A percentile compares a stretch with the other conserved stretches of the same genome.
Conservation (phyloP, 148 eudicot genomes). For the Fallopia convolvulus region DNA sequence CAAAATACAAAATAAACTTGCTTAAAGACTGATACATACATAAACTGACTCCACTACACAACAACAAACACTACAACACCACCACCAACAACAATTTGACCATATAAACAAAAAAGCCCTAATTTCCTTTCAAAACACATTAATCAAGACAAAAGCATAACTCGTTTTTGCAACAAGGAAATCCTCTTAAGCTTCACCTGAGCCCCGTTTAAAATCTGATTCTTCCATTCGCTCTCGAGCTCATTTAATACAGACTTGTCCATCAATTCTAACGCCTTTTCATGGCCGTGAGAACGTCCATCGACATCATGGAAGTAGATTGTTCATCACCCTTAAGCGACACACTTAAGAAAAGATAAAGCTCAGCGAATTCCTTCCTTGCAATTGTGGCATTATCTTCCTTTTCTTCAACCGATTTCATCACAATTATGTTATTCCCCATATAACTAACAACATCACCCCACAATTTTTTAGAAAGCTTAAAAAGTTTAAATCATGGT, state of each 20-base stretch:
- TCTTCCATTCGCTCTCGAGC: slow-evolving; percentile 37
- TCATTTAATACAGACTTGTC: slow-evolving; percentile 21
- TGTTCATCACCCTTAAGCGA: not conserved
- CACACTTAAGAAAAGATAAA: slow-evolving; percentile 14
- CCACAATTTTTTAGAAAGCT: slow-evolving; percentile 46
- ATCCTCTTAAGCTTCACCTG: slow-evolving; percentile 17
- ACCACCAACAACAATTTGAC: no score
- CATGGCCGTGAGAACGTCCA: not conserved
- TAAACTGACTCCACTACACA: no score
- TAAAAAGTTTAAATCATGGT: slow-evolving; percentile 37
- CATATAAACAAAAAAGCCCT: not conserved
- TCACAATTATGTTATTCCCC: not conserved
- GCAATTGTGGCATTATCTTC: not conserved
- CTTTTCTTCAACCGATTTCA: not conserved
- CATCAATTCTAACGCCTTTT: not conserved
- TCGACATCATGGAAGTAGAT: not conserved
- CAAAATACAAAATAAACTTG: no score
- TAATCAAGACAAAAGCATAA: slow-evolving; percentile 20
- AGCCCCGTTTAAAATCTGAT: slow-evolving; percentile 20
- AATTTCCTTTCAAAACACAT: not conserved
- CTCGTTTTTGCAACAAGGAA: slow-evolving; percentile 24
- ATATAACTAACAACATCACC: slow-evolving; percentile 23
- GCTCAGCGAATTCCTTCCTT: not conserved
- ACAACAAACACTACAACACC: no score
- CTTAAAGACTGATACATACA: no score